Evolutionary conservation across 768 basidiomycete species (phyloP).

Genomic region (Suillus luteus): DNA sequence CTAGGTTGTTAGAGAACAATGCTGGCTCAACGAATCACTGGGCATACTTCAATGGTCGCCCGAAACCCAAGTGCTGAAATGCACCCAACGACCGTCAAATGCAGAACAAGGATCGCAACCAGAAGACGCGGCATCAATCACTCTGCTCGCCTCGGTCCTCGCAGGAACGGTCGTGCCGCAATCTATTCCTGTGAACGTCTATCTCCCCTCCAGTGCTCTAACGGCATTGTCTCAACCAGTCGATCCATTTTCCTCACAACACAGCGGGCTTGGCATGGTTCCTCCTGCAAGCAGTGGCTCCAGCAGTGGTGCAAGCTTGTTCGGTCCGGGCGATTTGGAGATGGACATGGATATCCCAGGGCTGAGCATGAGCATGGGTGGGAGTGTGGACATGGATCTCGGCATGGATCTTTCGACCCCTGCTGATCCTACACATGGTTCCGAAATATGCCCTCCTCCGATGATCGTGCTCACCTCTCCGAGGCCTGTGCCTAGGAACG

Average conservation of each 20-base stretch:
- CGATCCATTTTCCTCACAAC: slow-evolving; percentile 13
- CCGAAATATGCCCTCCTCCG: slow-evolving; percentile 39
- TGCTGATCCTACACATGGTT: slow-evolving; percentile 13
- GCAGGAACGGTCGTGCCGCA: slow-evolving; percentile 45
- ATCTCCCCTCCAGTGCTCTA: slow-evolving; percentile 46
- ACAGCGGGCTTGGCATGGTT: slow-evolving; percentile 29
- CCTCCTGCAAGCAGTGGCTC: slow-evolving; percentile 23
- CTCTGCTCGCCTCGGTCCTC: slow-evolving; percentile 65
- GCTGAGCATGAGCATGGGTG: slow-evolving; percentile 37
- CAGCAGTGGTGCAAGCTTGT: slow-evolving; percentile 29
- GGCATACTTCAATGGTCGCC: slow-evolving; percentile 60
- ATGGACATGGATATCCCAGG: slow-evolving; percentile 40
- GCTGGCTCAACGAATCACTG: slow-evolving; percentile 80
- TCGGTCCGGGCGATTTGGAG: slow-evolving; percentile 34
- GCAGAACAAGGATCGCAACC: slow-evolving; percentile 29
- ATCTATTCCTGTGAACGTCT: slow-evolving; percentile 71
- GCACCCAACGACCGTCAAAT: not conserved
- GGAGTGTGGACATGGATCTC: slow-evolving; percentile 30
- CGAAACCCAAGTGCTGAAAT: slow-evolving; percentile 35
- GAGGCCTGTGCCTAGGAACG: slow-evolving; percentile 62
- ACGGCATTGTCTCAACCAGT: slow-evolving; percentile 23
- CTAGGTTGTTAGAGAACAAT: slow-evolving; percentile 79
- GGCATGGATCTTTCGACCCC: slow-evolving; percentile 27
- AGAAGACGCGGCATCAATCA: slow-evolving; percentile 43
- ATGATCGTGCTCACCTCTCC: slow-evolving; percentile 69